Percentiles rank a stretch among this genome's conserved stretches.
These are phyloP conservation scores for Oenanthe javanica DNA, from an alignment of 140 eudicot genomes.

Conservation along the genomic window DNA sequence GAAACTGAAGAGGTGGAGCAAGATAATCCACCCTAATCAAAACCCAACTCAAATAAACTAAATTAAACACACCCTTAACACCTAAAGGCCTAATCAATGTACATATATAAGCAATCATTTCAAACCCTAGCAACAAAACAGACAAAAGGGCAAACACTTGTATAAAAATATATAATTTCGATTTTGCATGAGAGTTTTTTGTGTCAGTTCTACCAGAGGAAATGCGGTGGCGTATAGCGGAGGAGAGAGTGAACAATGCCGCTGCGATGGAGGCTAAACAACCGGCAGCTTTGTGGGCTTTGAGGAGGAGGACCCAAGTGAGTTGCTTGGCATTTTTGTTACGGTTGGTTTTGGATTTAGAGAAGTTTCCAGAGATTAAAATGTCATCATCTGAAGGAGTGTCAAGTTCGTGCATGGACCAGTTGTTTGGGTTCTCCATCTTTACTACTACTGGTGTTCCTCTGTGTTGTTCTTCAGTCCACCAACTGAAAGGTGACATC, in stretches of 20 bases:
- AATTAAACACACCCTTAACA: slow-evolving; percentile 45
- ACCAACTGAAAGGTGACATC: slow-evolving; percentile 67
- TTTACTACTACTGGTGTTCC: slow-evolving; percentile 93
- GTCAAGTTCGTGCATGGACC: slow-evolving; percentile 79
- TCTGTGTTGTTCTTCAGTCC: slow-evolving; percentile 60
- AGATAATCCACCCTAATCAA: slow-evolving; percentile 69
- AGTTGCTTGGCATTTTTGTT: slow-evolving; percentile 90
- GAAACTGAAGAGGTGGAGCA: slow-evolving; percentile 75
- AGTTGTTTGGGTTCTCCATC: slow-evolving; percentile 87
- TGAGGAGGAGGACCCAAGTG: slow-evolving; percentile 83
- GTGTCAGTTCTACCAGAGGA: slow-evolving; percentile 70
- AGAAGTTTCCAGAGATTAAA: slow-evolving; percentile 23
- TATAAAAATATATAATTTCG: slow-evolving; percentile 39
- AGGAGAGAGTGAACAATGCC: slow-evolving; percentile 48
- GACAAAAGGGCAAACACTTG: slow-evolving; percentile 42
- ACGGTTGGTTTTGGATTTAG: slow-evolving; percentile 11
- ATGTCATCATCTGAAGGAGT: slow-evolving; percentile 49
- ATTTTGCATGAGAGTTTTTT: neutral
- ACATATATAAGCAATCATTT: slow-evolving; percentile 50
- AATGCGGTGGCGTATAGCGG: slow-evolving; percentile 79
- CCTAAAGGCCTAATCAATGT: slow-evolving; percentile 26
- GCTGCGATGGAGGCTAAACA: slow-evolving; percentile 78
- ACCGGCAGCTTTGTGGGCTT: slow-evolving; percentile 94
- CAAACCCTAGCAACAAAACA: slow-evolving; percentile 21
- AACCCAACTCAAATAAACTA: slow-evolving; percentile 61